A percentile compares a stretch with the other conserved stretches of the same genome.
phyloP scores from a whole-genome alignment of 495 filamentous ascomycete genomes.

The Pyrenula massariospora region DNA sequence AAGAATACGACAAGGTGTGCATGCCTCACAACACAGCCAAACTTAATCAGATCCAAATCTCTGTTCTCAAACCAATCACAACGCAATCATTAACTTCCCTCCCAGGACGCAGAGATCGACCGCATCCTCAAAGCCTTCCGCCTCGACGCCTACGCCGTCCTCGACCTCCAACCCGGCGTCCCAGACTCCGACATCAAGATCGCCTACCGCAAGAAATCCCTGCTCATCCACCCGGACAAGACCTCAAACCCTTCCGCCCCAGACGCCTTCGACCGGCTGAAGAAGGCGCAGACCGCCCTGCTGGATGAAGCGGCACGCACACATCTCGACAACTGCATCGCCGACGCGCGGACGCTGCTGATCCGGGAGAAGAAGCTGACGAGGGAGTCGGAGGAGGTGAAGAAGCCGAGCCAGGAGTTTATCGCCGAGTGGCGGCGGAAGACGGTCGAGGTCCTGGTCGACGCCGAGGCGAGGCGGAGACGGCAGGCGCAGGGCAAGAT shows the following conservation, averaged over 20 bases:
- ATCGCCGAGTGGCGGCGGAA: conserved; percentile 78
- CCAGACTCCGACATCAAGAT: conserved; percentile 93
- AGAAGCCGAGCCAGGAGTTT: conserved; percentile 57
- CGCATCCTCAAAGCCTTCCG: conserved; percentile 85
- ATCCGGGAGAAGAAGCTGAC: conserved; percentile 92
- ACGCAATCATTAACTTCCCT: conserved; percentile 1
- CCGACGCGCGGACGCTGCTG: conserved; percentile 85
- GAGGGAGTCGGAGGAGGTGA: conserved; percentile 74
- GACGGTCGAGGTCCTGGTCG: conserved; percentile 82
- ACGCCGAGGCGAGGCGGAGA: conserved; percentile 75
- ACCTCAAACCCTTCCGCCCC: conserved; percentile 84
- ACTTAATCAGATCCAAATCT: not conserved
- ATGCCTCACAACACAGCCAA: too few species aligned
- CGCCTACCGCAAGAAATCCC: conserved; percentile 87
- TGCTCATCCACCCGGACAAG: conserved; percentile 98
- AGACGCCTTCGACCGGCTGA: conserved; percentile 92
- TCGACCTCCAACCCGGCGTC: conserved; percentile 91
- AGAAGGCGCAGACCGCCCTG: conserved; percentile 82
- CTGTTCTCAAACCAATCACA: not conserved
- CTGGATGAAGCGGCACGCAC: conserved; percentile 87
- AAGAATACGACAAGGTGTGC: conserved; percentile 80
- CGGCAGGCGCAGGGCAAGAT: conserved; percentile 86
- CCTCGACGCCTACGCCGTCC: conserved; percentile 87
- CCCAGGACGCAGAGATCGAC: conserved; percentile 87
- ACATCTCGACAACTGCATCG: conserved; percentile 85